These are phyloP conservation scores for Coniferiporia sulphurascens DNA, from an alignment of 1,284 basidiomycete genomes.

Conservation along the genomic window DNA sequence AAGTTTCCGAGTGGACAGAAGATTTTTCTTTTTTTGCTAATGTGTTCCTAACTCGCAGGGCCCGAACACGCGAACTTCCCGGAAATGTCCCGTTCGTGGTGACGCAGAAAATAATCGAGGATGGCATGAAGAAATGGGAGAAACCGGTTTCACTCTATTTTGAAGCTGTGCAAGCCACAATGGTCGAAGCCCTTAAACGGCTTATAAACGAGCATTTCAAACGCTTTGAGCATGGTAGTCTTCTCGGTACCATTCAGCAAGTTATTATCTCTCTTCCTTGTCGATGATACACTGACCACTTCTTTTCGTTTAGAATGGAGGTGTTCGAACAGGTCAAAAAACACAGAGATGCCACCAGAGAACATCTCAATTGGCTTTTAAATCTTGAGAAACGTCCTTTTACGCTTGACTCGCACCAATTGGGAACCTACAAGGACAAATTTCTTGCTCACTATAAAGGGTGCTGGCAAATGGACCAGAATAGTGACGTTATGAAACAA, in stretches of 20 bases:
- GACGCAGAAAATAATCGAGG: conserved; percentile 43
- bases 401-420: conserved; percentile 56
- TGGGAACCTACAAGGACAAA: conserved; percentile 51
- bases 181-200: conserved; percentile 36
- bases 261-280: conserved; percentile 21
- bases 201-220: conserved; percentile 46
- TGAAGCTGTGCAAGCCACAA: conserved; percentile 34
- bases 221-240: conserved; percentile 45
- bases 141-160: conserved; percentile 46
- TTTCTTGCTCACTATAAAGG: conserved; percentile 45
- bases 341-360: conserved; percentile 35
- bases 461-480: background rate
- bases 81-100: conserved; percentile 62
- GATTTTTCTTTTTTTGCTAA: background rate
- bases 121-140: conserved; percentile 45
- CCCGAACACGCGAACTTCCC: conserved; percentile 63
- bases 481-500: background rate
- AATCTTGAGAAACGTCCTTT: conserved; percentile 48
- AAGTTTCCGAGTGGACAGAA: conserved; percentile 21
- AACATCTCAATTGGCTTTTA: conserved; percentile 47
- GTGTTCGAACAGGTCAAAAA: conserved; percentile 40
- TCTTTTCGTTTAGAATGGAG: conserved; percentile 33
- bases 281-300: background rate
- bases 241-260: conserved; percentile 51
- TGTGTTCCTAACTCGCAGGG: conserved; percentile 32